A percentile compares a stretch with the other conserved stretches of the same genome.
These are phyloP conservation scores for Talaromyces albobiverticillius DNA, from an alignment of 2,329 filamentous ascomycete genomes.

Conservation along the genomic window DNA sequence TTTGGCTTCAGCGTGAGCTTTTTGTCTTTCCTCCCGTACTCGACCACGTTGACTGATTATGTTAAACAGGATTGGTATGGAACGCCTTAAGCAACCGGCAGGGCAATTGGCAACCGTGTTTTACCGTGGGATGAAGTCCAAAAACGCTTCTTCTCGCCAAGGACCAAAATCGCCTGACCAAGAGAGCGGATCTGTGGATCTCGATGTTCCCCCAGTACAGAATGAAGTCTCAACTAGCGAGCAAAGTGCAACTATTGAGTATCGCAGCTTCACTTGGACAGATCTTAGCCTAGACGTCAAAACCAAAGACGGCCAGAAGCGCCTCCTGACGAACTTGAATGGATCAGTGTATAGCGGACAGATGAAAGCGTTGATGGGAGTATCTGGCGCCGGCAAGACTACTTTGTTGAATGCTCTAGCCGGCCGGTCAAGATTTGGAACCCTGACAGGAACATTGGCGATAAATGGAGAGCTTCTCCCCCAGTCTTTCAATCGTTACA, in stretches of 20 bases:
- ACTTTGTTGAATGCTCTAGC: constrained; percentile 76
- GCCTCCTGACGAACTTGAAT: constrained; percentile 44
- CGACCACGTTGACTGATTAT: background rate
- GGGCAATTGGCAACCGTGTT: background rate
- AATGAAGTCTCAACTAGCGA: background rate
- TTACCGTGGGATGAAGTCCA: background rate
- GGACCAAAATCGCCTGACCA: background rate
- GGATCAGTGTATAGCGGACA: constrained; percentile 50
- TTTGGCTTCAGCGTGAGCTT: background rate
- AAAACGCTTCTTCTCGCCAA: background rate
- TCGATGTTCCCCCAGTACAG: background rate
- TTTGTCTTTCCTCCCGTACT: background rate
- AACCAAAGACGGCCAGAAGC: constrained; percentile 41
- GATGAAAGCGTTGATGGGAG: constrained; percentile 51
- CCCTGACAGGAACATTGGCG: constrained; percentile 60
- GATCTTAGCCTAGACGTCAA: constrained; percentile 49
- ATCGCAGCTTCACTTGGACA: constrained; percentile 47
- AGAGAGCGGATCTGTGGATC: background rate
- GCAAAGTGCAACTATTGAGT: background rate
- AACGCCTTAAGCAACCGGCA: background rate
- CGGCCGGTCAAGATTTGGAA: constrained; percentile 61
- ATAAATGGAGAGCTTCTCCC: constrained; percentile 58
- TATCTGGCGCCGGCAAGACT: constrained; percentile 72
- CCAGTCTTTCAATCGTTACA: constrained; percentile 61
- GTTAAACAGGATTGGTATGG: background rate